These are phyloP conservation scores for Pyrus betulifolia DNA, from an alignment of 306 rosid species.

Conservation along the genomic window DNA sequence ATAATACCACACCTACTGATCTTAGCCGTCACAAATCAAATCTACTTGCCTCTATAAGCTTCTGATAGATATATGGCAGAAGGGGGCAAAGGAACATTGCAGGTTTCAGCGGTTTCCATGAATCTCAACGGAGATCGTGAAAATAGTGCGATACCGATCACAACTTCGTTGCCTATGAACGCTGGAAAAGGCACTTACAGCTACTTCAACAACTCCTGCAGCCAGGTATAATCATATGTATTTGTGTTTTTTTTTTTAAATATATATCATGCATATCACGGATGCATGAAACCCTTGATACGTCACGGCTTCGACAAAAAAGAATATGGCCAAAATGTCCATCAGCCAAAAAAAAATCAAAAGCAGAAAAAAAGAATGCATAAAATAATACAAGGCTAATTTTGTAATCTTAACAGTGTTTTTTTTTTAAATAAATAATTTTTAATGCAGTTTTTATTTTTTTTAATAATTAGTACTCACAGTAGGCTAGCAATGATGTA, in stretches of 20 bases:
- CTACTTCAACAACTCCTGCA: slow-evolving; percentile 37
- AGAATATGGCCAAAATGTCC: too few relatives aligned
- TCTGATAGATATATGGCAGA: background rate
- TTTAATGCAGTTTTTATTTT: too few relatives aligned
- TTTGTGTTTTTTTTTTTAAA: background rate
- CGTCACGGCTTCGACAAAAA: too few relatives aligned
- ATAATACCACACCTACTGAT: background rate
- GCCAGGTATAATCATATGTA: slow-evolving; percentile 26
- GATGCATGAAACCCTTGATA: background rate
- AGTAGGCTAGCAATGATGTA: too few relatives aligned
- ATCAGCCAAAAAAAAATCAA: too few relatives aligned
- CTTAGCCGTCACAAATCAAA: background rate
- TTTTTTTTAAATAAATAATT: too few relatives aligned
- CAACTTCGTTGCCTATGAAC: slow-evolving; percentile 19
- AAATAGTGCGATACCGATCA: background rate
- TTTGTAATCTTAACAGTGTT: too few relatives aligned
- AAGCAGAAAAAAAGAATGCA: too few relatives aligned
- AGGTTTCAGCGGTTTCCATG: background rate
- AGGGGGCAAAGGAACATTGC: background rate
- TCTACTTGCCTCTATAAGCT: background rate
- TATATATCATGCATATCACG: background rate
- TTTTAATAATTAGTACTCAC: too few relatives aligned
- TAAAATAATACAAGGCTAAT: too few relatives aligned
- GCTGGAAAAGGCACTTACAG: slow-evolving; percentile 39
- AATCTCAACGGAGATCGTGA: background rate